Conservation (phyloP, 208 protist species). For the Leishmania arabica region DNA sequence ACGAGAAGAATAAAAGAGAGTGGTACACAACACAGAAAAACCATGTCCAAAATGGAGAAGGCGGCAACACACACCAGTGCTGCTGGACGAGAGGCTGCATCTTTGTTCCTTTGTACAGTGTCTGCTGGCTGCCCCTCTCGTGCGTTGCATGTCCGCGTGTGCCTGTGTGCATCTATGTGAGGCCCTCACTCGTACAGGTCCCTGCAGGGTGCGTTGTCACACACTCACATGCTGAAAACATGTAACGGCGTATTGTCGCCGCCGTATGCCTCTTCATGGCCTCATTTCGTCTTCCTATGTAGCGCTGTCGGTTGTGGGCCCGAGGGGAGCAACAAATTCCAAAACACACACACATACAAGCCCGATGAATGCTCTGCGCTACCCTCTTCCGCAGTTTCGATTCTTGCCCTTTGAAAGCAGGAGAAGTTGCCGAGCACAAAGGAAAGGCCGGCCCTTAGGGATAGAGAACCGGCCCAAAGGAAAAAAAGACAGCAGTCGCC, state of each 20-base stretch:
- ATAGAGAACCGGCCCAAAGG: too few relatives aligned
- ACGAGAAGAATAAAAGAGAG: neutral
- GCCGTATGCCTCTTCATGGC: neutral
- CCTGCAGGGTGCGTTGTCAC: too few relatives aligned
- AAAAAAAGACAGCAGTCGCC: slow-evolving; percentile 1
- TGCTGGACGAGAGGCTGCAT: neutral
- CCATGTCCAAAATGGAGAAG: neutral
- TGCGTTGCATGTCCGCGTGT: neutral
- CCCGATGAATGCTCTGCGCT: neutral
- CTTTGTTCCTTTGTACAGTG: neutral
- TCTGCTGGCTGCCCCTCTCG: neutral
- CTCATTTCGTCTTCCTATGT: neutral
- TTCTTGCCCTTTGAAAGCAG: neutral
- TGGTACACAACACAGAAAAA: neutral
- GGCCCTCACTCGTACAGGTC: neutral
- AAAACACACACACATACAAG: neutral
- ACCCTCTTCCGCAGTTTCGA: neutral
- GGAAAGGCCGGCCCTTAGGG: neutral
- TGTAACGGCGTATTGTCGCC: neutral
- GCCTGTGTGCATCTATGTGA: neutral
- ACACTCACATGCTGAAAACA: neutral
- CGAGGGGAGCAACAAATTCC: neutral
- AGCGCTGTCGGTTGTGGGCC: neutral
- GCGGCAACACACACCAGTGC: neutral
- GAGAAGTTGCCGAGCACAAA: slow-evolving; percentile 1